These are phyloP conservation scores for Perkinsela sp. DNA, from an alignment of 208 protist species.

Conservation along the genomic window DNA sequence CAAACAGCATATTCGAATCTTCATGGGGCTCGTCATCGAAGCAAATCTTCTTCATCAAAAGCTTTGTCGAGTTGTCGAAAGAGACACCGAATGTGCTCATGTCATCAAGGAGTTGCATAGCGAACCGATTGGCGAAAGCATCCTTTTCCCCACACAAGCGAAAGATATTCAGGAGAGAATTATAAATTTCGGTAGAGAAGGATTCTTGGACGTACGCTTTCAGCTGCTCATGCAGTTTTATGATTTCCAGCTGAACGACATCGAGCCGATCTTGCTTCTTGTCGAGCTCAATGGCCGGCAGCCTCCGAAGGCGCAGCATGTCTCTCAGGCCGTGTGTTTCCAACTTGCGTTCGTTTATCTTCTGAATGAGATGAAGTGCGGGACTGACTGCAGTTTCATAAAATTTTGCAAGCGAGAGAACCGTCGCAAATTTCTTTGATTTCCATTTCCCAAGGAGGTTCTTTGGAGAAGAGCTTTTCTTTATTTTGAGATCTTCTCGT, in stretches of 20 bases:
- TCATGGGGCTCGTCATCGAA: conserved; percentile 54
- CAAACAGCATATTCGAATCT: conserved; percentile 46
- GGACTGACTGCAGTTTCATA: conserved; percentile 4
- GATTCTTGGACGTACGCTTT: conserved; percentile 12
- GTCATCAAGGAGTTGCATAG: conserved; percentile 41
- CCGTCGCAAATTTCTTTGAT: background rate
- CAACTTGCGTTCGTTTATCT: conserved; percentile 3
- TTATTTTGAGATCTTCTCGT: background rate
- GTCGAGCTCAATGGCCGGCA: conserved; percentile 12
- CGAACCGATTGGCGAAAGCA: conserved; percentile 22
- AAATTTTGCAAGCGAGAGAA: conserved; percentile 1
- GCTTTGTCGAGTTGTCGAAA: conserved; percentile 25
- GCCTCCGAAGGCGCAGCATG: conserved; percentile 3
- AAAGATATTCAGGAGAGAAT: conserved; percentile 53
- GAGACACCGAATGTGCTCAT: conserved; percentile 45
- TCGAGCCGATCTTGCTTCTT: conserved; percentile 26
- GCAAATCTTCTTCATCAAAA: conserved; percentile 21
- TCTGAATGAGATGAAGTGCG: conserved; percentile 1
- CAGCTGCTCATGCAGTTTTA: conserved; percentile 25
- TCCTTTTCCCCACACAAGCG: conserved; percentile 40
- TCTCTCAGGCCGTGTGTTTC: conserved; percentile 3
- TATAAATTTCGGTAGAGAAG: conserved; percentile 35
- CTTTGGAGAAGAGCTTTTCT: background rate
- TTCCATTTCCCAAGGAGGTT: background rate
- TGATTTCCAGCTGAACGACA: conserved; percentile 26